These are phyloP conservation scores for Hymenoscyphus infarciens DNA, from an alignment of 2,329 filamentous ascomycete genomes.

Conservation along the genomic window DNA sequence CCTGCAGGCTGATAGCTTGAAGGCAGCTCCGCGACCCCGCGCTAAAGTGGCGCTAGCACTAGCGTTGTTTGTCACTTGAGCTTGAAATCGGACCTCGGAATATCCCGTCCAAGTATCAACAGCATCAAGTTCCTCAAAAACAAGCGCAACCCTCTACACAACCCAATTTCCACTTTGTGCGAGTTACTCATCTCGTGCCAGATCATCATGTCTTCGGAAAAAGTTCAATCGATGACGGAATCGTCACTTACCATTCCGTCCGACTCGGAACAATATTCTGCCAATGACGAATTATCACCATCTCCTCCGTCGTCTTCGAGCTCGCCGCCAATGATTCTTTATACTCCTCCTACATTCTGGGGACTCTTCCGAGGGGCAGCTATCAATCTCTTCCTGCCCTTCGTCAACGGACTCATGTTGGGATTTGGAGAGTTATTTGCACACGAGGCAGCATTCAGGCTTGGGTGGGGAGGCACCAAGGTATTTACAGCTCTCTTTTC, in stretches of 20 bases:
- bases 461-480: slow-evolving; percentile 94
- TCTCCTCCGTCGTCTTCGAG: slow-evolving; percentile 58
- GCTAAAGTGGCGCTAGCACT: neutral
- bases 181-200: neutral
- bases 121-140: slow-evolving; percentile 12
- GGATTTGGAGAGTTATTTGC: slow-evolving; percentile 96
- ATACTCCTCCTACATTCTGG: slow-evolving; percentile 85
- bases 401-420: slow-evolving; percentile 97
- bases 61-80: neutral
- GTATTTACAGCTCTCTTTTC: slow-evolving; percentile 47
- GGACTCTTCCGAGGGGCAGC: slow-evolving; percentile 80
- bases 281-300: slow-evolving; percentile 56
- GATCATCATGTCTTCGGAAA: slow-evolving; percentile 51
- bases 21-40: neutral
- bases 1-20: neutral
- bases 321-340: slow-evolving; percentile 73
- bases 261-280: slow-evolving; percentile 79
- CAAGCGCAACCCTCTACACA: neutral
- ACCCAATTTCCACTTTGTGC: neutral
- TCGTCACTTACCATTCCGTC: slow-evolving; percentile 75
- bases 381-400: slow-evolving; percentile 93
- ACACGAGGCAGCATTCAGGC: slow-evolving; percentile 87
- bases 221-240: slow-evolving; percentile 57
- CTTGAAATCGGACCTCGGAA: neutral
- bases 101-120: slow-evolving; percentile 9